These are phyloP conservation scores for Fusarium annulatum DNA, from an alignment of 2,329 filamentous ascomycete genomes.

Conservation along the genomic window DNA sequence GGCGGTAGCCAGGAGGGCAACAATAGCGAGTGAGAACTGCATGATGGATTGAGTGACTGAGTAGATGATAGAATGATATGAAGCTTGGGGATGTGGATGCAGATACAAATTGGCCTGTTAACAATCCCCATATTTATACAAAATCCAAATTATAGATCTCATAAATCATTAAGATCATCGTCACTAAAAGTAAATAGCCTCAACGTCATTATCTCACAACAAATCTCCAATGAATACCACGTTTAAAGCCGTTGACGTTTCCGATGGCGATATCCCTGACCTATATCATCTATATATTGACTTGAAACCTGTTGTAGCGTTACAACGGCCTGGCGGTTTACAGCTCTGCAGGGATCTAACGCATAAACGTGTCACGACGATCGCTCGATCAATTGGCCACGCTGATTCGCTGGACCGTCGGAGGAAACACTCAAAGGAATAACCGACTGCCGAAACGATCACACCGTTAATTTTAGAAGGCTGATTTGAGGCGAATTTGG, in stretches of 20 bases:
- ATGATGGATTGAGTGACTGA: slow-evolving; percentile 34
- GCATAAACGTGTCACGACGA: slow-evolving; percentile 25
- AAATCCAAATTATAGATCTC: not conserved
- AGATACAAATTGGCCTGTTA: not conserved
- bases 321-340: slow-evolving; percentile 3
- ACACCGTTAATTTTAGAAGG: not conserved
- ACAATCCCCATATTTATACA: slow-evolving; percentile 27
- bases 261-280: slow-evolving; percentile 20
- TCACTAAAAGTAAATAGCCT: not conserved
- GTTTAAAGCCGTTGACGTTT: slow-evolving; percentile 28
- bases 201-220: slow-evolving; percentile 30
- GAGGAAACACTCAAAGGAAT: slow-evolving; percentile 23
- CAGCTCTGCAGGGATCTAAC: slow-evolving; percentile 31
- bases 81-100: not conserved
- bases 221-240: not conserved
- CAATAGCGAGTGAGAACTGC: slow-evolving; percentile 47
- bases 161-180: not conserved
- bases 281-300: slow-evolving; percentile 19
- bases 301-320: slow-evolving; percentile 36
- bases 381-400: not conserved
- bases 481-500: not conserved
- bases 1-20: slow-evolving; percentile 41
- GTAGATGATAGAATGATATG: slow-evolving; percentile 9
- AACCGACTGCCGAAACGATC: slow-evolving; percentile 9
- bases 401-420: slow-evolving; percentile 20